Evolutionary conservation across 106 monocot species (phyloP), one percentile per base, ranked within the genome.

Genomic region (Dioscorea dumetorum): DNA sequence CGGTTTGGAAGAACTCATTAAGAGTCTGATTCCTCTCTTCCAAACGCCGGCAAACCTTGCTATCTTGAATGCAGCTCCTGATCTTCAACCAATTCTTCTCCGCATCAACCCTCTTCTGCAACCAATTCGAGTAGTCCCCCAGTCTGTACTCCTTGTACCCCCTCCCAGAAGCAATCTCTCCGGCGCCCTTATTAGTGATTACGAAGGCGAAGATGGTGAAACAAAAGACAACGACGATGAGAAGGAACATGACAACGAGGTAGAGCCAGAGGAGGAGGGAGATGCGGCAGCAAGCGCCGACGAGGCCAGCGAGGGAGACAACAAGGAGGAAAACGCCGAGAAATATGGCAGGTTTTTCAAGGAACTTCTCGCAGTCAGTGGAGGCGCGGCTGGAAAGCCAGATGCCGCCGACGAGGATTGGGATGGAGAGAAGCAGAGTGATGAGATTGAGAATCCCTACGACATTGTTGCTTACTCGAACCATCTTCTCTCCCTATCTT

Each of bases 181-280:
- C 79, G 13, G 58, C 67, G 11, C 63, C 66, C 31, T 31, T 76
- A 48, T 71, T 87, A 1, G 79, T 77, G 48, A 87, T 72, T 23
- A 71, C 70, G 41, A 82, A 67, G 4, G 69, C 57, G 59, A 86
- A 86, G 3, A 62, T 23, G 12, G 78, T 76, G 66, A 67, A 66
- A 24, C 61, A 53, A 31, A 79, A 65, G 34, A 75, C 33, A 57
- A 14, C 54, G 15, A 86, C 16, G 62, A 86, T 76, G 57, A 86
- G 21, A 12, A 86, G n/a, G 70, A 86, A 86, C 70, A 82, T 65
- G 41, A 76, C 76, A 56, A 76, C 59, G 62, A 79, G 81, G 66
- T 86, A 86, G 58, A 73, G 9, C 72, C 81, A 86, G 33, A 86
- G 64, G 48, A 86, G 67, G 31, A n/a, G 48, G 21, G 78, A 33